Percentiles rank a stretch among this genome's conserved stretches.
Evolutionary conservation across 805 yeast species (phyloP).

Genomic region (Tetrapisispora nanseiensis): DNA sequence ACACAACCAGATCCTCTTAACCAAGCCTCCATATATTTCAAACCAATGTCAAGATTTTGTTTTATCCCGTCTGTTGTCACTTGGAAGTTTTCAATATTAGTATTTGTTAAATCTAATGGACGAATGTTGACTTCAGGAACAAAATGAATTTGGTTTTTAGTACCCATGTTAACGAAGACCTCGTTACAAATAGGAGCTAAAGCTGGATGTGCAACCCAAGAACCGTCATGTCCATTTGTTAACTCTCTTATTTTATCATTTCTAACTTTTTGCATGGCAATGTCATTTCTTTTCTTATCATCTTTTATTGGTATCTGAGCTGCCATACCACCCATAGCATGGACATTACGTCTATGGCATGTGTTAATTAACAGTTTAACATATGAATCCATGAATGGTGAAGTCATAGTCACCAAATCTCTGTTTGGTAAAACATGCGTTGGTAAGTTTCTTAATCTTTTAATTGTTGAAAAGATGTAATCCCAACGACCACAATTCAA

Average conservation of each 20-base stretch:
- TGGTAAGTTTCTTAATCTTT: constrained; percentile 59
- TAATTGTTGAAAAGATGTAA: constrained; percentile 72
- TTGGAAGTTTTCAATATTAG: constrained; percentile 50
- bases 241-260: constrained; percentile 72
- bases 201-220: constrained; percentile 87
- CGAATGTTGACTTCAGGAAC: constrained; percentile 36
- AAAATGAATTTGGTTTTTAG: constrained; percentile 61
- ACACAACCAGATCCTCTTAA: constrained; percentile 76
- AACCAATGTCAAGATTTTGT: constrained; percentile 64
- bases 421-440: constrained; percentile 69
- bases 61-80: constrained; percentile 64
- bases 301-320: constrained; percentile 76
- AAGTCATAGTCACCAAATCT: constrained; percentile 68
- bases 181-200: constrained; percentile 62
- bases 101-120: constrained; percentile 51
- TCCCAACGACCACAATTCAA: constrained; percentile 89
- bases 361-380: constrained; percentile 63
- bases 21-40: constrained; percentile 81
- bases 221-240: constrained; percentile 73
- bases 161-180: constrained; percentile 71
- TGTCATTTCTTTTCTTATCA: constrained; percentile 51
- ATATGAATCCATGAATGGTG: constrained; percentile 73
- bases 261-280: constrained; percentile 63
- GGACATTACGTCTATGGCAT: constrained; percentile 71
- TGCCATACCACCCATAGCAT: constrained; percentile 89